These are phyloP conservation scores for Avena sativa DNA, from an alignment of 176 grass and related monocot genomes.

Conservation along the genomic window DNA sequence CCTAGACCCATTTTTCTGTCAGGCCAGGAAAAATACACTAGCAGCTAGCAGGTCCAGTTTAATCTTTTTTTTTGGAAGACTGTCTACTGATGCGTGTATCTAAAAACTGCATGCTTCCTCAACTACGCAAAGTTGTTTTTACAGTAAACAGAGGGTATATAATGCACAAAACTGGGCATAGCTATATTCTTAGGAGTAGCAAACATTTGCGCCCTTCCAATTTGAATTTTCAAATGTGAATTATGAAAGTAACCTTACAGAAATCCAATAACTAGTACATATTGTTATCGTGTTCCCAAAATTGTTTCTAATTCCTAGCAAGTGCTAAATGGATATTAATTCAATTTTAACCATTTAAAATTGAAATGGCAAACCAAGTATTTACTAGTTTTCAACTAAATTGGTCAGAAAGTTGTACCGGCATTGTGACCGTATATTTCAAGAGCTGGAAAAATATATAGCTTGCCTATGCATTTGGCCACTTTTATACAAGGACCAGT, in stretches of 20 bases:
- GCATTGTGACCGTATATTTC: background rate
- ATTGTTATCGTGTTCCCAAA: background rate
- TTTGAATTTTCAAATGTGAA: slow-evolving; percentile 22
- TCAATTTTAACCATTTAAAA: slow-evolving; percentile 18
- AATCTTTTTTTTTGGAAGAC: background rate
- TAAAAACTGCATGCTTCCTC: background rate
- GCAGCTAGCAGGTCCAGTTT: background rate
- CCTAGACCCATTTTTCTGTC: slow-evolving; percentile 1
- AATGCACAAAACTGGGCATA: background rate
- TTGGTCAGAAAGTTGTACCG: background rate
- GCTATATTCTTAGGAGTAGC: background rate
- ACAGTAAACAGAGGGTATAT: slow-evolving; percentile 6
- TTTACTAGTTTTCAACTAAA: slow-evolving; percentile 16
- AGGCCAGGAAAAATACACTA: background rate
- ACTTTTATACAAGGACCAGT: background rate
- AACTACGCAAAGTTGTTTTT: slow-evolving; percentile 24
- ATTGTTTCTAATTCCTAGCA: background rate
- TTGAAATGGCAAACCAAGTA: background rate
- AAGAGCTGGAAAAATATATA: slow-evolving; percentile 4
- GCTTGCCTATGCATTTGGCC: background rate
- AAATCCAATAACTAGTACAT: slow-evolving; percentile 9
- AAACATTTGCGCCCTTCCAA: background rate
- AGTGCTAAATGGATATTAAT: background rate
- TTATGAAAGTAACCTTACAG: background rate
- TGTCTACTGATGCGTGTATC: background rate